A percentile compares a stretch with the other conserved stretches of the same genome.
phyloP scores from a whole-genome alignment of 305 asterid genomes.

The Solanum hybrid region DNA sequence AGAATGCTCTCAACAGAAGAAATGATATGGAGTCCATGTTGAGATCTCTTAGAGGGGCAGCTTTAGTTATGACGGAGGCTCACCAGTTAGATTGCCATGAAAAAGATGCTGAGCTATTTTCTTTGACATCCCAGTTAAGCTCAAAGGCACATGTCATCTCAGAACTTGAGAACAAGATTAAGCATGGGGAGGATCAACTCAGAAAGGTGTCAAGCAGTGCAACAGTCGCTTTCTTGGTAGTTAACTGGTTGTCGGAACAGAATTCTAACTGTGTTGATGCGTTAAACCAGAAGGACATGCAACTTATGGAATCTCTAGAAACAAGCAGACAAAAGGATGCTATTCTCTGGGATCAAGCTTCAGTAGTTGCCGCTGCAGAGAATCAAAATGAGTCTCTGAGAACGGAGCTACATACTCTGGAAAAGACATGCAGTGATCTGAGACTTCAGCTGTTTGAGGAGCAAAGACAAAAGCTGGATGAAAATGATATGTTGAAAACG shows the following conservation, averaged over 20 bases:
- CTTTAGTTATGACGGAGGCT: constrained; percentile 67
- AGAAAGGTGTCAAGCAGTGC: constrained; percentile 63
- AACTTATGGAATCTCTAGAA: constrained; percentile 35
- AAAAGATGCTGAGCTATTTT: constrained; percentile 53
- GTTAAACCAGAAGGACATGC: constrained; percentile 33
- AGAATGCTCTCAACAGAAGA: constrained; percentile 55
- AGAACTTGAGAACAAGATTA: constrained; percentile 44
- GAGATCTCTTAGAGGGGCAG: constrained; percentile 95
- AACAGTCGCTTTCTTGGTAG: constrained; percentile 63
- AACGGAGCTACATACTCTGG: constrained; percentile 35
- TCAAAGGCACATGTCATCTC: constrained; percentile 29
- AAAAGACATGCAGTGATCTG: constrained; percentile 34
- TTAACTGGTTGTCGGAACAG: constrained; percentile 64
- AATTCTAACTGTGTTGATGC: constrained; percentile 38
- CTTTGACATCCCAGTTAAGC: constrained; percentile 43
- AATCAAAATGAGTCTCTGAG: constrained; percentile 41
- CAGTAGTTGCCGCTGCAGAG: constrained; percentile 30
- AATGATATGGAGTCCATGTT: constrained; percentile 84
- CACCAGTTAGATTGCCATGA: constrained; percentile 78
- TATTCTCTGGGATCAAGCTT: constrained; percentile 34
- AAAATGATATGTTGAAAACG: constrained; percentile 38
- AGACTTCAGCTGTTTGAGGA: constrained; percentile 40
- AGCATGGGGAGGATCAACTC: constrained; percentile 48
- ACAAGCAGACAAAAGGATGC: constrained; percentile 28
- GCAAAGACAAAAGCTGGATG: constrained; percentile 41